Percentiles rank a stretch among this genome's conserved stretches.
phyloP scores from a whole-genome alignment of 768 basidiomycete genomes.

The Amanita muscaria region DNA sequence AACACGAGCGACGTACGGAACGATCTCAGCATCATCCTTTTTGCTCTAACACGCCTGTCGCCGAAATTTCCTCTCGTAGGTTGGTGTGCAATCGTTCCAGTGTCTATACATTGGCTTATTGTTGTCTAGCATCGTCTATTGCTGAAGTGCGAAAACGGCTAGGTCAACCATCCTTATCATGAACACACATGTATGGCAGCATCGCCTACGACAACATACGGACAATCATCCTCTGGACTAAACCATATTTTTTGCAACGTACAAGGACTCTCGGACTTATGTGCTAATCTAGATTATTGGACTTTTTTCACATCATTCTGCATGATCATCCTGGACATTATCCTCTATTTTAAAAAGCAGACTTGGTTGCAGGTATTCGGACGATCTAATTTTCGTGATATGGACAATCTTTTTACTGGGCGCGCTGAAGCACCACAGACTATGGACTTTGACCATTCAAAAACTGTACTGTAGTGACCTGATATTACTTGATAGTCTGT shows the following conservation, averaged over 20 bases:
- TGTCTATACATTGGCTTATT: constrained; percentile 1
- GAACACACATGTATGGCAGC: background rate
- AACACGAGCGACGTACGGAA: constrained; percentile 50
- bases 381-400: background rate
- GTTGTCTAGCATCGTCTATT: constrained; percentile 25
- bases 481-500: background rate
- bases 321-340: background rate
- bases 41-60: constrained; percentile 55
- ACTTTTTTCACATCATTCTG: background rate
- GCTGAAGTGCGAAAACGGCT: constrained; percentile 36
- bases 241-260: background rate
- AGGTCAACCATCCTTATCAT: constrained; percentile 14
- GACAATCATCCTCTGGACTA: constrained; percentile 1
- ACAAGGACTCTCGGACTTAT: background rate
- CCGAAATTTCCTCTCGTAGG: constrained; percentile 52
- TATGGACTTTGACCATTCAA: background rate
- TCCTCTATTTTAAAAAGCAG: background rate
- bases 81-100: constrained; percentile 14
- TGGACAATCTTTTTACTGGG: background rate
- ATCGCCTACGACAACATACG: background rate
- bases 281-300: constrained; percentile 2
- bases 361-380: background rate
- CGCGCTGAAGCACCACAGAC: background rate
- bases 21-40: constrained; percentile 53
- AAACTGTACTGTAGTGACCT: background rate